Conservation (phyloP, 257 asterid species). For the Paulownia fortunei region DNA sequence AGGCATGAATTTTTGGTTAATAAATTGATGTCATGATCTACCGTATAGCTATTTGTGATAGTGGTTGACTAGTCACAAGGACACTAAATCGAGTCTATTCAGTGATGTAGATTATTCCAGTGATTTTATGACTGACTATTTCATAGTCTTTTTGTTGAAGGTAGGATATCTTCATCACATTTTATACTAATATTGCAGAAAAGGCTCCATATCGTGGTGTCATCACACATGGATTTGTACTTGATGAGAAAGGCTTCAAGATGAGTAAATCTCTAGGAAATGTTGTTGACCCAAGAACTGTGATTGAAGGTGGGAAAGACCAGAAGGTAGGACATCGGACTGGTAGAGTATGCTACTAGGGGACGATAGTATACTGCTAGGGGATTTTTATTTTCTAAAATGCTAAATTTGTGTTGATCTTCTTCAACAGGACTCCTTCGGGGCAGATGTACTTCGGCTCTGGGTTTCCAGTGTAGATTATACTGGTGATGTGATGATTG, state of each 20-base stretch:
- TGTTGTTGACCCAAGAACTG: slow-evolving; percentile 88
- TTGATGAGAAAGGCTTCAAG: slow-evolving; percentile 94
- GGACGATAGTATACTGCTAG: neutral
- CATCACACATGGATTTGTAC: slow-evolving; percentile 93
- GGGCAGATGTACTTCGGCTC: slow-evolving; percentile 96
- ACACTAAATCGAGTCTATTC: neutral
- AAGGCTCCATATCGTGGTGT: slow-evolving; percentile 91
- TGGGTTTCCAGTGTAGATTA: slow-evolving; percentile 99
- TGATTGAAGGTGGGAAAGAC: slow-evolving; percentile 93
- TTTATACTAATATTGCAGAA: slow-evolving; percentile 55
- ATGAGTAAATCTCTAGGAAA: slow-evolving; percentile 98
- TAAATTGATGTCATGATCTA: neutral
- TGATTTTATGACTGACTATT: neutral
- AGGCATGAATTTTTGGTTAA: slow-evolving; percentile 12
- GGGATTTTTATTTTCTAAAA: slow-evolving; percentile 11
- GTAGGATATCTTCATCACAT: slow-evolving; percentile 13
- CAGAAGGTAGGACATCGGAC: slow-evolving; percentile 57
- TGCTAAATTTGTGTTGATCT: slow-evolving; percentile 34
- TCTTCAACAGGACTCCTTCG: slow-evolving; percentile 76
- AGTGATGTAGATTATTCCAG: neutral
- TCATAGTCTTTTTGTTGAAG: slow-evolving; percentile 7
- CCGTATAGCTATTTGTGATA: neutral
- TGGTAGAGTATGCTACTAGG: neutral
- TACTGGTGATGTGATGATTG: slow-evolving; percentile 84
- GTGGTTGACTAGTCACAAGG: neutral